phyloP scores from a whole-genome alignment of 2,329 filamentous ascomycete genomes.

The Ophiobolus disseminans region DNA sequence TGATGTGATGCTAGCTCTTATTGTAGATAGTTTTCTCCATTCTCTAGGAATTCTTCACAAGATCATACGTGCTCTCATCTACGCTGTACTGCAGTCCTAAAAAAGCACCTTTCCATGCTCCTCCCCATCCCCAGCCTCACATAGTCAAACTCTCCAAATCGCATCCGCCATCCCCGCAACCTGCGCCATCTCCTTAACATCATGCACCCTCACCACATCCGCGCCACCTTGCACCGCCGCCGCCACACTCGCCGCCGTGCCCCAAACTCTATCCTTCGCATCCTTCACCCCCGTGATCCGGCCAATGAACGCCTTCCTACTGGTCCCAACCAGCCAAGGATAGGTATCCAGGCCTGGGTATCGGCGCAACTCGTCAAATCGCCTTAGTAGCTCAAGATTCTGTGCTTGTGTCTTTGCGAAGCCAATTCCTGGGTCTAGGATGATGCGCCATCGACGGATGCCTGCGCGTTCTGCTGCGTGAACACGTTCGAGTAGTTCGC shows the following conservation, averaged over 20 bases:
- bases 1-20: no score
- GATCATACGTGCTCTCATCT: no score
- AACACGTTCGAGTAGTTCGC: constrained; percentile 74
- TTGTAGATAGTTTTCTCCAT: no score
- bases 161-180: constrained; percentile 90
- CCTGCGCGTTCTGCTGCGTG: constrained; percentile 80
- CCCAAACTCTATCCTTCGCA: constrained; percentile 76
- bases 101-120: no score
- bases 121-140: no score
- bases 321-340: constrained; percentile 89
- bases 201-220: constrained; percentile 91
- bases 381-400: constrained; percentile 79
- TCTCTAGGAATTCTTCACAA: no score
- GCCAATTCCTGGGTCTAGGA: constrained; percentile 91
- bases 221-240: constrained; percentile 86
- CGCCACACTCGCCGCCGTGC: constrained; percentile 86
- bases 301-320: constrained; percentile 89
- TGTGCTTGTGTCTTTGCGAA: constrained; percentile 86
- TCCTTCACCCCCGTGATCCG: constrained; percentile 76
- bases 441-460: constrained; percentile 89
- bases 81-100: no score
- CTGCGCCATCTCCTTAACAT: constrained; percentile 83
- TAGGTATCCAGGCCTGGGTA: constrained; percentile 66
- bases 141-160: constrained; percentile 68
- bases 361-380: constrained; percentile 64